A percentile compares a stretch with the other conserved stretches of the same genome.
These are phyloP conservation scores for Kalaharituber pfeilii DNA, from an alignment of 2,329 filamentous ascomycete species.

Conservation along the genomic window DNA sequence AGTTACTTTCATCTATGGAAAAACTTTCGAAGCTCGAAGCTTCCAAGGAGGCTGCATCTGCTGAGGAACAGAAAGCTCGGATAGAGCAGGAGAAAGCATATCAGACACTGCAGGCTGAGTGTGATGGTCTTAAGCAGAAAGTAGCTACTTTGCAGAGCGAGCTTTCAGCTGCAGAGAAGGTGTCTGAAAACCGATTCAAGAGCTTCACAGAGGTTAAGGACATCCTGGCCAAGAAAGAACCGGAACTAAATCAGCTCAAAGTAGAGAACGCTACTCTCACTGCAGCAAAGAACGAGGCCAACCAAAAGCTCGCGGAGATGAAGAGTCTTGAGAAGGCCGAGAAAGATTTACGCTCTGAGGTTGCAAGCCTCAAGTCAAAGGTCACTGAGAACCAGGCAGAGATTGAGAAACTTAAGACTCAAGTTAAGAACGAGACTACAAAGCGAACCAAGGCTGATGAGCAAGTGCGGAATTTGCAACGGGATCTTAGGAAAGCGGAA, in stretches of 20 bases:
- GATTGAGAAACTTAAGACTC: constrained; percentile 52
- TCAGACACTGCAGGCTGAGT: constrained; percentile 34
- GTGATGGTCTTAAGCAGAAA: constrained; percentile 52
- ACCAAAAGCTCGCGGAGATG: constrained; percentile 42
- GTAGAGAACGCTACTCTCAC: constrained; percentile 62
- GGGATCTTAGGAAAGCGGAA: constrained; percentile 62
- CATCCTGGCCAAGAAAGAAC: constrained; percentile 65
- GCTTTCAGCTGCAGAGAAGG: constrained; percentile 65
- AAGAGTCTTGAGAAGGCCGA: constrained; percentile 64
- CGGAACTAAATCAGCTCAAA: constrained; percentile 62
- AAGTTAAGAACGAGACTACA: constrained; percentile 38
- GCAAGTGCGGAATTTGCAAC: constrained; percentile 52
- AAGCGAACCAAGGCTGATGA: constrained; percentile 59
- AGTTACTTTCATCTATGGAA: constrained; percentile 14
- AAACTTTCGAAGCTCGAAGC: constrained; percentile 19
- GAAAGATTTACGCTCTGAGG: constrained; percentile 60
- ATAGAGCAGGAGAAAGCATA: constrained; percentile 9
- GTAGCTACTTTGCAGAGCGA: constrained; percentile 59
- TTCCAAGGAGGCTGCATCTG: constrained; percentile 22
- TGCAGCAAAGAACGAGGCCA: constrained; percentile 55
- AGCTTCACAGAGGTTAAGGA: constrained; percentile 68
- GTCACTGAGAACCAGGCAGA: constrained; percentile 59
- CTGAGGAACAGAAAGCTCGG: constrained; percentile 11
- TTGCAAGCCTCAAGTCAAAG: constrained; percentile 51
- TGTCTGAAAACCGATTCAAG: constrained; percentile 75